These are phyloP conservation scores for Backusella parvicylindrica DNA, from an alignment of 192 early-diverging fungal species.

Conservation along the genomic window DNA sequence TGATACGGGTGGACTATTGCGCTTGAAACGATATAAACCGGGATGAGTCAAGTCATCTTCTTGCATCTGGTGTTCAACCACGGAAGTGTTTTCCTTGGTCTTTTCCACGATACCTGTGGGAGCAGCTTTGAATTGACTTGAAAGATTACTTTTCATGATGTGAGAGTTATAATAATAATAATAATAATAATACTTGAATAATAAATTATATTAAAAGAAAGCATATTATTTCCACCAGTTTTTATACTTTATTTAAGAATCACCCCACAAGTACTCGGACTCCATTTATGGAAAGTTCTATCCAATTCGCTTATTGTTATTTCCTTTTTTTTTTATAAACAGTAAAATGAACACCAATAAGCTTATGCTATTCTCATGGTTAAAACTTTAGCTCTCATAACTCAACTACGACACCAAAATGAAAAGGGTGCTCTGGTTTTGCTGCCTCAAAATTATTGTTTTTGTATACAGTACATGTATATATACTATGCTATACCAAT, in stretches of 20 bases:
- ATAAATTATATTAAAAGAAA: too few relatives aligned
- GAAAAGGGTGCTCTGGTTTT: too few relatives aligned
- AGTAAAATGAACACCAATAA: neutral
- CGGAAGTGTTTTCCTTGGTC: neutral
- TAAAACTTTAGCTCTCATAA: neutral
- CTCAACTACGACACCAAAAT: neutral
- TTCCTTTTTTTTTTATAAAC: neutral
- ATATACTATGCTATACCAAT: too few relatives aligned
- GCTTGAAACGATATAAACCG: neutral
- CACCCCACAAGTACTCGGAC: neutral
- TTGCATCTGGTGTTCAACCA: neutral
- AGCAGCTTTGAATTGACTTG: neutral
- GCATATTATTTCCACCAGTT: neutral
- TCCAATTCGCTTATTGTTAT: neutral
- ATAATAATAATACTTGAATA: too few relatives aligned
- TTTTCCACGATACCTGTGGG: neutral
- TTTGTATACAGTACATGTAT: too few relatives aligned
- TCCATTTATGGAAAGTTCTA: neutral
- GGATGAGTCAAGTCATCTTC: constrained; percentile 12
- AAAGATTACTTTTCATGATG: neutral
- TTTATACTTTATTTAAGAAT: constrained; percentile 3
- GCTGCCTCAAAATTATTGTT: too few relatives aligned
- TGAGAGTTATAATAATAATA: neutral
- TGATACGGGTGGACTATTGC: neutral
- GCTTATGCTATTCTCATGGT: neutral